These are phyloP conservation scores for Pulveroboletus sp. DNA, from an alignment of 768 basidiomycete genomes.

Conservation along the genomic window DNA sequence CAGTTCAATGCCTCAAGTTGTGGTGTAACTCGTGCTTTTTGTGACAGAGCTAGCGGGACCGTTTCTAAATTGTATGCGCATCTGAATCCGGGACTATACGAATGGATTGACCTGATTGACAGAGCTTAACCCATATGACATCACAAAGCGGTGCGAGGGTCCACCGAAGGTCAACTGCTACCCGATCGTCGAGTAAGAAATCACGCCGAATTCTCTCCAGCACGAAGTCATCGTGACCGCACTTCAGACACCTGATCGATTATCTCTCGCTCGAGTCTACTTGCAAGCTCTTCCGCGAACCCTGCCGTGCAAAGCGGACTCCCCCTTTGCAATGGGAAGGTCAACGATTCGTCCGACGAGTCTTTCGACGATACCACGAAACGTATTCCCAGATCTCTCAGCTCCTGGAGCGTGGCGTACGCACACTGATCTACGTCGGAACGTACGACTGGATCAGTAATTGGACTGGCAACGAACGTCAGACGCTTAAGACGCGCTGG, in stretches of 20 bases:
- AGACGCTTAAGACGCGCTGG: slow-evolving; percentile 72
- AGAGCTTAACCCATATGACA: slow-evolving; percentile 62
- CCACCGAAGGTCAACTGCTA: slow-evolving; percentile 56
- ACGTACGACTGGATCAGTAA: slow-evolving; percentile 75
- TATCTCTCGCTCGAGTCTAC: slow-evolving; percentile 59
- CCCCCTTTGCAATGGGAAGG: slow-evolving; percentile 34
- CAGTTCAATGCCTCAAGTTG: slow-evolving; percentile 65
- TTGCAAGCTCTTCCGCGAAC: slow-evolving; percentile 50
- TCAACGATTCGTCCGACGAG: slow-evolving; percentile 44
- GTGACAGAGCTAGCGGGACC: slow-evolving; percentile 39
- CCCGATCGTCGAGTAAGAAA: slow-evolving; percentile 42
- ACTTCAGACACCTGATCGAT: slow-evolving; percentile 44
- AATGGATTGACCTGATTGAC: neutral
- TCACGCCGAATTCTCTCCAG: neutral
- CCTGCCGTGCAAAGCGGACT: slow-evolving; percentile 36
- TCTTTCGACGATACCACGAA: slow-evolving; percentile 38
- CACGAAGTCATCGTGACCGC: neutral
- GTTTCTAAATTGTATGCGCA: slow-evolving; percentile 16
- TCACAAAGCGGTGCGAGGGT: slow-evolving; percentile 55
- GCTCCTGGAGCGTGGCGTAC: slow-evolving; percentile 69
- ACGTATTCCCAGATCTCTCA: slow-evolving; percentile 32
- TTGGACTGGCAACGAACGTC: slow-evolving; percentile 66
- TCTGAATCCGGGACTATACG: neutral
- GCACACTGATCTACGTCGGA: slow-evolving; percentile 64
- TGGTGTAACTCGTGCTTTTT: slow-evolving; percentile 60